Percentiles rank a stretch among this genome's conserved stretches.
phyloP scores from a whole-genome alignment of 176 grass and related monocot genomes.

The Oryza rufipogon region DNA sequence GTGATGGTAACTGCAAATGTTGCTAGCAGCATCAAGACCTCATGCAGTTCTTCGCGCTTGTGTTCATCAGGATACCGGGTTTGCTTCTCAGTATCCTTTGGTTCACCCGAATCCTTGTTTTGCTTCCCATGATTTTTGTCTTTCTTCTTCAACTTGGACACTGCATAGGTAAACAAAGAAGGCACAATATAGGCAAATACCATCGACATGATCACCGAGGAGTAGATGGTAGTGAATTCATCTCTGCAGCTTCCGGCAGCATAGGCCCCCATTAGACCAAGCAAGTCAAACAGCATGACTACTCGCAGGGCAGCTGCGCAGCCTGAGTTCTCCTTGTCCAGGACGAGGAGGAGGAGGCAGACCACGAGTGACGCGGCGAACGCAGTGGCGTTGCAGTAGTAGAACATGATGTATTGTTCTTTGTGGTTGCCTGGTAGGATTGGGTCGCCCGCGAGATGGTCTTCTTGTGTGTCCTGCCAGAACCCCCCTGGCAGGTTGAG shows the following conservation, averaged over 20 bases:
- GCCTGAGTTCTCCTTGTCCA: not conserved
- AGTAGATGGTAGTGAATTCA: slow-evolving; percentile 33
- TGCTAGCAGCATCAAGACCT: slow-evolving; percentile 45
- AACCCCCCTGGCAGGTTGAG: slow-evolving; percentile 45
- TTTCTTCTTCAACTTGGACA: not conserved
- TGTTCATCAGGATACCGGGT: not conserved
- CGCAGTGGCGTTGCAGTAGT: slow-evolving; percentile 58
- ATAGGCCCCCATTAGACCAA: slow-evolving; percentile 44
- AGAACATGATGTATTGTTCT: slow-evolving; percentile 51
- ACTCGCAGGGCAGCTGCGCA: not conserved
- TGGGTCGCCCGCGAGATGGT: slow-evolving; percentile 9
- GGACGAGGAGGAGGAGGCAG: slow-evolving; percentile 43
- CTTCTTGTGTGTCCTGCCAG: not conserved
- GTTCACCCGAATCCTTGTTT: not conserved
- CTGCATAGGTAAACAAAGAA: not conserved
- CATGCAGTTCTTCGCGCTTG: not conserved
- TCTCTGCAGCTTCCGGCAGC: slow-evolving; percentile 47
- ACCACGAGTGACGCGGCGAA: slow-evolving; percentile 48
- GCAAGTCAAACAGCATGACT: slow-evolving; percentile 32
- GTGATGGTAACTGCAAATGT: slow-evolving; percentile 42
- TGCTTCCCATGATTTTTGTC: not conserved
- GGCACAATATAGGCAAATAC: not conserved
- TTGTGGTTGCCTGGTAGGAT: slow-evolving; percentile 8
- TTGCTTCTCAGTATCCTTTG: not conserved
- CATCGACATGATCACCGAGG: not conserved